Base-by-base conservation (phyloP, 2,329 filamentous ascomycete species). In the Tricladium varicosporioides region DNA sequence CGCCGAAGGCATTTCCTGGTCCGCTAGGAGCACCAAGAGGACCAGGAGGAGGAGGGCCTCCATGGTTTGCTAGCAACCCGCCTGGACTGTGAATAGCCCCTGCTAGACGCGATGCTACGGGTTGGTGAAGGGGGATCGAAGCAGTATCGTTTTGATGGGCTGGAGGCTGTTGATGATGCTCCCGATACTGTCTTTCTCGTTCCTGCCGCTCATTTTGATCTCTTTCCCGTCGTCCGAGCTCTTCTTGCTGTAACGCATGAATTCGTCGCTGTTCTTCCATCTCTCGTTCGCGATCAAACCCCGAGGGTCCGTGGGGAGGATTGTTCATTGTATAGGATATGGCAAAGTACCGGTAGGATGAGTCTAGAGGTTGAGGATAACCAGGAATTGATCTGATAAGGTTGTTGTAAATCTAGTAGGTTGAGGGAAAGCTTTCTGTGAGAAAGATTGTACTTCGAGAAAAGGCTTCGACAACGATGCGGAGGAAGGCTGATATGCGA, bases 71-170 rank as follows among this genome's bases (percentile, higher is more conserved):
- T 42, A 97, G 83, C 36, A 97, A 80, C 8, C 93, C 93, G 64
- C 94, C 93, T 1, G 93, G 93, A 47, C 92, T 95, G 71, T 96
- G 93, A 56, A 97, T 95, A 52, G 91, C 88, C 62, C 86, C 88
- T 56, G 88, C 76, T 61, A 91, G 79, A 74, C 92, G 80, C 70
- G 92, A 85, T 60, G 93, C 93, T 58, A 97, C 92, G 5, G 93
- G 93, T 73, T 97, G 93, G 74, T 97, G 93, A 66, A 97, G 87
- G 54, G 92, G 91, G 54, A 96, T 90, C 2, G 92, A 91, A 56
- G 88, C 91, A 42, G 90, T 87, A 69, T 90, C 92, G 74, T 88
- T 94, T 72, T 97, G 92, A 69, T 94, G 91, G 22, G 88, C 85
- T 59, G 89, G 83, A 51, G 73, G 70, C 16, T 83, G 81, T 65